Percentiles rank a stretch among this genome's conserved stretches.
Conservation (phyloP, 768 basidiomycete genomes). For the Phylloporus arenicola region DNA sequence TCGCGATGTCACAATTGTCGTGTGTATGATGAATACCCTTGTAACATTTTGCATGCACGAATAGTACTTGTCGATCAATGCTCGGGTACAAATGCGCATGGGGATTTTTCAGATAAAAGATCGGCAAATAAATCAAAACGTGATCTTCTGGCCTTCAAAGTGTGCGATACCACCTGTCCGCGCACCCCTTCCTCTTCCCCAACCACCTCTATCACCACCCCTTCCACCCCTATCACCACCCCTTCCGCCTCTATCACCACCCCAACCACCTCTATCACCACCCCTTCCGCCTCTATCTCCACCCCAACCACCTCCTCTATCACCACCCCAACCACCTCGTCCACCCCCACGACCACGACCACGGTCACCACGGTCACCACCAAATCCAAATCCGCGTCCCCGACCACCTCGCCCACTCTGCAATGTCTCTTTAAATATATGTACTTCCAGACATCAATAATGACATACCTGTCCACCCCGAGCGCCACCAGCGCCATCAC, state of each 20-base stretch:
- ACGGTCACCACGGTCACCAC: slow-evolving; percentile 29
- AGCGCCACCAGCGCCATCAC: slow-evolving; percentile 56
- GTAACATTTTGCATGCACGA: not conserved
- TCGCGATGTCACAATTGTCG: not conserved
- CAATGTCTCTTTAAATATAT: not conserved
- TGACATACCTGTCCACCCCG: slow-evolving; percentile 41
- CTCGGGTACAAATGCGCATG: too few species aligned
- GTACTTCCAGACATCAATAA: slow-evolving; percentile 5
- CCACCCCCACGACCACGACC: slow-evolving; percentile 39
- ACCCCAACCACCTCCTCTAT: slow-evolving; percentile 28
- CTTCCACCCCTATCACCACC: too few species aligned
- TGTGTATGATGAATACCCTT: not conserved
- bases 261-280: too few species aligned
- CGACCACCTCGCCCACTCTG: slow-evolving; percentile 33
- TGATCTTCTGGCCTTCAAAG: slow-evolving; percentile 50
- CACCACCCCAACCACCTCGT: slow-evolving; percentile 34
- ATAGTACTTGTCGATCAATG: not conserved
- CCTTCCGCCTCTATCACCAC: too few species aligned
- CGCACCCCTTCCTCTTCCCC: slow-evolving; percentile 36
- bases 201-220: too few species aligned
- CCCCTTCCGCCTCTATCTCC: slow-evolving; percentile 34
- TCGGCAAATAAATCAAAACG: slow-evolving; percentile 31
- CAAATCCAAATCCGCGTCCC: slow-evolving; percentile 24
- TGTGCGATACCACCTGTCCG: slow-evolving; percentile 51
- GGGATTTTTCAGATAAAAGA: not conserved